These are phyloP conservation scores for Herpotrichia juniperi DNA, from an alignment of 2,329 filamentous ascomycete species.

Conservation along the genomic window DNA sequence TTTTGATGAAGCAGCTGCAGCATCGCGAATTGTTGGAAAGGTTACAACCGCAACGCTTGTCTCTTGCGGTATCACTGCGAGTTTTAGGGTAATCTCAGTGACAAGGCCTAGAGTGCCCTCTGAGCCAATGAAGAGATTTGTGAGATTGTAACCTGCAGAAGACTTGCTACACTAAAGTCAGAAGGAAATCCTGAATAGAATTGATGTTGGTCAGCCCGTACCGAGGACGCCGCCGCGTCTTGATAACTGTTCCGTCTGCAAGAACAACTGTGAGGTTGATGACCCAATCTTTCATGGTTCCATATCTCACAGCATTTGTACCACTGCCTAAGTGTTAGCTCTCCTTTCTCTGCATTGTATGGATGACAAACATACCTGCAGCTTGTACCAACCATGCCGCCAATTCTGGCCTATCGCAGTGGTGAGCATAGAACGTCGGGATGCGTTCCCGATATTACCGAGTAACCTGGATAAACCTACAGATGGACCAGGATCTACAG, in stretches of 20 bases:
- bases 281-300: conserved; percentile 89
- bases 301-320: conserved; percentile 80
- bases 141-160: conserved; percentile 83
- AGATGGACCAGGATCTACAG: conserved; percentile 79
- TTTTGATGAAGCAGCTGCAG: conserved; percentile 73
- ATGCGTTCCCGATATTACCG: conserved; percentile 20
- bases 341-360: background rate
- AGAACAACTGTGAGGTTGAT: conserved; percentile 82
- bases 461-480: conserved; percentile 28
- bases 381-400: conserved; percentile 83
- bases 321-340: conserved; percentile 60
- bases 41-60: conserved; percentile 80
- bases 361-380: conserved; percentile 43
- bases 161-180: conserved; percentile 61
- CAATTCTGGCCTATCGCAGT: conserved; percentile 67
- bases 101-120: conserved; percentile 83
- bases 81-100: conserved; percentile 81
- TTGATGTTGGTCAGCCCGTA: conserved; percentile 19
- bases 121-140: conserved; percentile 77
- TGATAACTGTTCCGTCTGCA: conserved; percentile 78
- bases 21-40: conserved; percentile 78
- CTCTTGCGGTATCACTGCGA: conserved; percentile 76
- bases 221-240: conserved; percentile 76
- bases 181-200: background rate
- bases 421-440: conserved; percentile 25